These are phyloP conservation scores for Yamadazyma triangularis DNA, from an alignment of 1,139 yeast genomes.

Conservation along the genomic window DNA sequence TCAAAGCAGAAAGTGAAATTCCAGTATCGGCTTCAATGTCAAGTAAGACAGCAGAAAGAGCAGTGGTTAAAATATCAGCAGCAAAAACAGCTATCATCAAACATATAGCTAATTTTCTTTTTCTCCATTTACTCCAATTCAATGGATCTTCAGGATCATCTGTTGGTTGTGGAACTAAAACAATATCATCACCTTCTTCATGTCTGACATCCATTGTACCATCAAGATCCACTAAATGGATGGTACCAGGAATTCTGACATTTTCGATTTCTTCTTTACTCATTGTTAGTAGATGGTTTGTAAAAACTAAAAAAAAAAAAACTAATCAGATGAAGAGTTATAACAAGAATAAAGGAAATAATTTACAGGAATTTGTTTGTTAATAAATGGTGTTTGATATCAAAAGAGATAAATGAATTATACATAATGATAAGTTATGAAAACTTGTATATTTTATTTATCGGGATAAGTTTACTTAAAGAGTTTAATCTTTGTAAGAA, in stretches of 20 bases:
- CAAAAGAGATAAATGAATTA: too few species aligned
- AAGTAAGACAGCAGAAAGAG: constrained; percentile 8
- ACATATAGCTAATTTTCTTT: constrained; percentile 13
- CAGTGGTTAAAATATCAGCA: constrained; percentile 9
- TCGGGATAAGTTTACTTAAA: too few species aligned
- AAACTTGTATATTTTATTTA: too few species aligned
- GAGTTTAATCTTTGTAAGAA: too few species aligned
- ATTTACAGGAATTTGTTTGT: too few species aligned
- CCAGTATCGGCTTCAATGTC: constrained; percentile 13
- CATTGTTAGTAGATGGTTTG: not conserved
- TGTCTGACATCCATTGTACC: constrained; percentile 18
- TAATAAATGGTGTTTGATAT: too few species aligned
- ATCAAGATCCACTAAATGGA: constrained; percentile 21
- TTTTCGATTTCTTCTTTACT: constrained; percentile 4
- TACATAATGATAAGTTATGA: too few species aligned
- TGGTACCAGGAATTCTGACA: constrained; percentile 20
- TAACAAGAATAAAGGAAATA: not conserved
- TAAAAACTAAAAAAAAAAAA: not conserved
- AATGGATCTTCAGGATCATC: constrained; percentile 23
- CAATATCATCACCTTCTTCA: constrained; percentile 16
- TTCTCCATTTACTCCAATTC: constrained; percentile 18
- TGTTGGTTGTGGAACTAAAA: constrained; percentile 25
- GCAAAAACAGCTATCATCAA: constrained; percentile 11
- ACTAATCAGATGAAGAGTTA: not conserved
- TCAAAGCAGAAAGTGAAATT: constrained; percentile 19